Conservation (phyloP, 768 basidiomycete species). For the Lentinula boryana region DNA sequence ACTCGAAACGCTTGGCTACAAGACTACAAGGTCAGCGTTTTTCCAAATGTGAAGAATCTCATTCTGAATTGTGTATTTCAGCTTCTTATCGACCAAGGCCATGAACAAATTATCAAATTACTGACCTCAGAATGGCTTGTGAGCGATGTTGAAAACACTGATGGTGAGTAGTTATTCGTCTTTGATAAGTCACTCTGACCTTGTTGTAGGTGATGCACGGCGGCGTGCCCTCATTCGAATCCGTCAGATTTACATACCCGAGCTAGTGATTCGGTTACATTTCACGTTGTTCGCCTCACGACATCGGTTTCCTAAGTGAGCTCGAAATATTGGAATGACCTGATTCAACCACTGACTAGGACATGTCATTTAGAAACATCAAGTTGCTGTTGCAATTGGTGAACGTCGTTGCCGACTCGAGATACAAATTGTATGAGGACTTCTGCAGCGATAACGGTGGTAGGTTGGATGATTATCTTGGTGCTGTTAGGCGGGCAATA, state of each 20-base stretch:
- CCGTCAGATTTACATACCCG: constrained; percentile 84
- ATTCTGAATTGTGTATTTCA: constrained; percentile 15
- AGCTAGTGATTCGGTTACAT: constrained; percentile 84
- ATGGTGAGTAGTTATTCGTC: not conserved
- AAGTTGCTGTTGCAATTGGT: constrained; percentile 69
- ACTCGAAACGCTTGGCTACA: constrained; percentile 53
- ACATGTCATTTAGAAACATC: constrained; percentile 49
- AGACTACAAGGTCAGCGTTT: constrained; percentile 51
- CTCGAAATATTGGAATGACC: constrained; percentile 8
- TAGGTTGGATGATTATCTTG: constrained; percentile 67
- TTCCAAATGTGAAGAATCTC: not conserved
- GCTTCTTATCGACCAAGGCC: constrained; percentile 57
- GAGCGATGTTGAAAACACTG: constrained; percentile 38
- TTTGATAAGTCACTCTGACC: not conserved
- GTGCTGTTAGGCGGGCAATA: constrained; percentile 64
- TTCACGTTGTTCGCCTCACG: constrained; percentile 61
- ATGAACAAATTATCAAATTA: constrained; percentile 61
- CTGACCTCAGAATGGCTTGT: constrained; percentile 77
- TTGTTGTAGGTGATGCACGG: constrained; percentile 41
- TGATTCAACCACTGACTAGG: not conserved
- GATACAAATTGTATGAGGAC: constrained; percentile 81
- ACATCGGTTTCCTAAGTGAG: constrained; percentile 59
- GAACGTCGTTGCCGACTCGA: constrained; percentile 85
- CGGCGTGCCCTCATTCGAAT: constrained; percentile 70
- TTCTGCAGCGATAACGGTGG: constrained; percentile 63